Evolutionary conservation across 345 rosid genomes (phyloP).

Genomic region (Gossypium australe): DNA sequence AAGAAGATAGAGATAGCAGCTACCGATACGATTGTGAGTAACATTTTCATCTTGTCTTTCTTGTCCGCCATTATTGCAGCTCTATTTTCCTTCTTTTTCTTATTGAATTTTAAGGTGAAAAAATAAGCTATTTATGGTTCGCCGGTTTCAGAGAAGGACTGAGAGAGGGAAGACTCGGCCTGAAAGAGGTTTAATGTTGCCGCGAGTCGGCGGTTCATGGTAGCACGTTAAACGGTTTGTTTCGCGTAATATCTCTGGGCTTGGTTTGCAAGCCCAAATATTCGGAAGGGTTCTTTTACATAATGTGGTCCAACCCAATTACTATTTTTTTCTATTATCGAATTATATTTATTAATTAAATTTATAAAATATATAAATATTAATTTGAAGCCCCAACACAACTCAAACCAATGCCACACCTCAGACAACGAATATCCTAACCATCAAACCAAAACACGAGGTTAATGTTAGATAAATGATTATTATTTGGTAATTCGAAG

Average conservation of each 20-base stretch:
- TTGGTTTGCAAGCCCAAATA: background rate
- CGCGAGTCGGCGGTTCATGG: background rate
- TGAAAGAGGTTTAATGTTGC: background rate
- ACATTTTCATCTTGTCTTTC: conserved; percentile 36
- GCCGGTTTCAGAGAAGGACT: background rate
- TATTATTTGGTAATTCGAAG: too few relatives aligned
- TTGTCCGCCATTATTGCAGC: conserved; percentile 30
- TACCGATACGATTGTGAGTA: conserved; percentile 42
- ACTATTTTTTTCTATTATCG: too few relatives aligned
- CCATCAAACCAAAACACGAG: fast-evolving
- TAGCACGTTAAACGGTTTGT: background rate
- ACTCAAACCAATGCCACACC: fast-evolving
- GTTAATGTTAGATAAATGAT: too few relatives aligned
- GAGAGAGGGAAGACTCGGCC: background rate
- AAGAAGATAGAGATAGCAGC: conserved; percentile 45
- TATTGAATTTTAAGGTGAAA: background rate
- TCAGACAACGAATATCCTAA: too few relatives aligned
- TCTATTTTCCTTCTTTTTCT: background rate
- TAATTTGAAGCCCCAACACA: too few relatives aligned
- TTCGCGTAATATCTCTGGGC: background rate
- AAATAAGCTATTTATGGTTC: background rate
- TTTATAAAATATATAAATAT: too few relatives aligned
- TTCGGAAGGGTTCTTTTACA: too few relatives aligned
- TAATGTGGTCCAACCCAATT: too few relatives aligned
- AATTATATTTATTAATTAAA: too few relatives aligned